A percentile compares a stretch with the other conserved stretches of the same genome.
These are phyloP conservation scores for Friedmanniomyces endolithicus DNA, from an alignment of 495 filamentous ascomycete genomes.

Conservation along the genomic window DNA sequence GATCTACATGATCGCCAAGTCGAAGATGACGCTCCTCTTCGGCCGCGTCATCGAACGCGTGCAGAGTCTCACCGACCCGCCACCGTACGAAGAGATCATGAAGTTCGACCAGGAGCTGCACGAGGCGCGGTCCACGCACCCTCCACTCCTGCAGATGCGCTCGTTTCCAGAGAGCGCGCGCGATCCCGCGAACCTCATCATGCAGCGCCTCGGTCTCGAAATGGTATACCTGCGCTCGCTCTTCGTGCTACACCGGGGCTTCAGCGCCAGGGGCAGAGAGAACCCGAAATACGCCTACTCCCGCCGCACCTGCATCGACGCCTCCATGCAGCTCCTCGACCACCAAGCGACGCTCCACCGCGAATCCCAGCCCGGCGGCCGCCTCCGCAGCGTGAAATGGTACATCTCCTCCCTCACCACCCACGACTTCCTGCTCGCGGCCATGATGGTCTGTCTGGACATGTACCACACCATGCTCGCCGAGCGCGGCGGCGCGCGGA, in stretches of 20 bases:
- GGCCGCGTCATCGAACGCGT: slow-evolving; percentile 46
- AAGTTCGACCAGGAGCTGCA: slow-evolving; percentile 61
- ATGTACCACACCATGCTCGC: slow-evolving; percentile 41
- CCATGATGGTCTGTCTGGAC: slow-evolving; percentile 79
- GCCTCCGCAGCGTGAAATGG: slow-evolving; percentile 58
- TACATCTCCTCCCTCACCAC: slow-evolving; percentile 68
- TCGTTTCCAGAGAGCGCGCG: slow-evolving; percentile 58
- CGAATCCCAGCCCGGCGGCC: slow-evolving; percentile 61
- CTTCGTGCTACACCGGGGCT: slow-evolving; percentile 74
- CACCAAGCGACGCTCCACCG: slow-evolving; percentile 64
- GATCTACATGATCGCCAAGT: slow-evolving; percentile 77
- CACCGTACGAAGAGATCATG: slow-evolving; percentile 69
- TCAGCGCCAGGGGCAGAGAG: slow-evolving; percentile 54
- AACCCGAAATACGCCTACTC: slow-evolving; percentile 71
- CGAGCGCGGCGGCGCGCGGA: slow-evolving; percentile 25
- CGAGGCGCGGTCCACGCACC: slow-evolving; percentile 51
- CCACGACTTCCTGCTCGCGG: slow-evolving; percentile 72
- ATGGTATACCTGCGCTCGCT: slow-evolving; percentile 72
- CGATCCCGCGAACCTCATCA: slow-evolving; percentile 65
- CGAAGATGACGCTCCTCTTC: slow-evolving; percentile 49
- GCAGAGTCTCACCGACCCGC: slow-evolving; percentile 35
- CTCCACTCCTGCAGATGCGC: slow-evolving; percentile 56
- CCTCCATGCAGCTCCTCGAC: slow-evolving; percentile 61
- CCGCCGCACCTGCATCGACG: slow-evolving; percentile 66
- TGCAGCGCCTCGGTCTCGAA: slow-evolving; percentile 70